Evolutionary conservation across 192 early-diverging fungal genomes (phyloP).

Genomic region (Mortierella antarctica): DNA sequence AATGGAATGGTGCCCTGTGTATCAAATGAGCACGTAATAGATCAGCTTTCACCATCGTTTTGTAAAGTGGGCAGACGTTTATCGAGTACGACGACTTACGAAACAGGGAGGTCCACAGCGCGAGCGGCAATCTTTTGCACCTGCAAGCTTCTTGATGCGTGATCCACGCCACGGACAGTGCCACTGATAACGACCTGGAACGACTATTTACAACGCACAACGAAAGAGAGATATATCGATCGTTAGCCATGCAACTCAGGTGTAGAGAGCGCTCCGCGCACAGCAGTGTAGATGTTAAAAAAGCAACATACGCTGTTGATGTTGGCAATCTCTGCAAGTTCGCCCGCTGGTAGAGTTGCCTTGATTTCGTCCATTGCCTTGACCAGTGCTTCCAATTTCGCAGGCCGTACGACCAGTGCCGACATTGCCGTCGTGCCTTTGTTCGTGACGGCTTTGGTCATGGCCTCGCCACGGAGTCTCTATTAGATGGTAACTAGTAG

Average conservation of each 20-base stretch:
- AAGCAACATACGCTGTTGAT: conserved; percentile 38
- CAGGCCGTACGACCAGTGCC: conserved; percentile 83
- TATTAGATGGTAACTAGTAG: conserved; percentile 19
- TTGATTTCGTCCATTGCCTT: conserved; percentile 73
- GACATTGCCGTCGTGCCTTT: conserved; percentile 85
- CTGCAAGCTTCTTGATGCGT: conserved; percentile 85
- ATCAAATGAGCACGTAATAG: neutral
- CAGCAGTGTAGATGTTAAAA: neutral
- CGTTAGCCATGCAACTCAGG: too few species aligned
- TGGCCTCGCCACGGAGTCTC: conserved; percentile 85
- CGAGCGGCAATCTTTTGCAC: conserved; percentile 84
- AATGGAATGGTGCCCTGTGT: conserved; percentile 92
- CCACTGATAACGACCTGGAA: conserved; percentile 93
- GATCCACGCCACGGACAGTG: conserved; percentile 85
- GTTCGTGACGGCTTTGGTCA: conserved; percentile 82
- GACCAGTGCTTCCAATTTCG: conserved; percentile 78
- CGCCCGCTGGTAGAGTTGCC: conserved; percentile 68
- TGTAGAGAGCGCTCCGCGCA: too few species aligned
- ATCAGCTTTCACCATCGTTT: neutral
- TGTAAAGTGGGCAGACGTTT: neutral
- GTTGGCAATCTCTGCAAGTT: conserved; percentile 82
- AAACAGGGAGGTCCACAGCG: conserved; percentile 90
- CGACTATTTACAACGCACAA: conserved; percentile 46
- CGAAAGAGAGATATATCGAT: neutral
- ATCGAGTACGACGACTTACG: conserved; percentile 54